These are phyloP conservation scores for Fragilaria crotonensis DNA, from an alignment of 108 stramenopile genomes.

Conservation along the genomic window DNA sequence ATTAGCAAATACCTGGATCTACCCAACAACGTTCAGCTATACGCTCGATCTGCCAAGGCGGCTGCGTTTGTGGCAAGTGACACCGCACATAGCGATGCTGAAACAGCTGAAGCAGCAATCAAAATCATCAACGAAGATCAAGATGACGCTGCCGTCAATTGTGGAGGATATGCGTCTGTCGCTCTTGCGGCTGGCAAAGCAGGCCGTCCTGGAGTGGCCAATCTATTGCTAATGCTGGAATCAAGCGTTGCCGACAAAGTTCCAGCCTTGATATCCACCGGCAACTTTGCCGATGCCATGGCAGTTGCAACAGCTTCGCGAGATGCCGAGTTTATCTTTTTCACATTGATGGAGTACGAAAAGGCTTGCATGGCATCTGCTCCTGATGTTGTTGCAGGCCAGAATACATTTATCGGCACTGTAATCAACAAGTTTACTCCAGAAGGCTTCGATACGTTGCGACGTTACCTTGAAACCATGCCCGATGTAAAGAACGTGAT, in stretches of 20 bases:
- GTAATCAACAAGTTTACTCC: conserved; percentile 65
- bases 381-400: not conserved
- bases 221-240: conserved; percentile 66
- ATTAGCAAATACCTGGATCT: conserved; percentile 59
- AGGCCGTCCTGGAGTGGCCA: conserved; percentile 70
- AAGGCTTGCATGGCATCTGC: conserved; percentile 27
- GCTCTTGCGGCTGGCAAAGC: conserved; percentile 70
- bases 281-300: conserved; percentile 66
- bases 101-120: conserved; percentile 66
- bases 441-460: conserved; percentile 65
- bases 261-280: conserved; percentile 63
- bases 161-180: conserved; percentile 73
- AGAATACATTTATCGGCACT: conserved; percentile 29
- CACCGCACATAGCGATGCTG: conserved; percentile 38
- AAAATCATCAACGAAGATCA: conserved; percentile 40
- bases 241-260: conserved; percentile 75
- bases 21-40: conserved; percentile 57
- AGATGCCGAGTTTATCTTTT: conserved; percentile 70
- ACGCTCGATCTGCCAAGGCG: conserved; percentile 69
- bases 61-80: conserved; percentile 43
- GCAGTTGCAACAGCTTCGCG: conserved; percentile 64
- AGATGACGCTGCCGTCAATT: conserved; percentile 21
- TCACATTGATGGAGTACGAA: conserved; percentile 53
- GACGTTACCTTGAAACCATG: conserved; percentile 31
- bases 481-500: conserved; percentile 45